Conservation (phyloP, 2,329 filamentous ascomycete genomes). For the Epicoccum nigrum region DNA sequence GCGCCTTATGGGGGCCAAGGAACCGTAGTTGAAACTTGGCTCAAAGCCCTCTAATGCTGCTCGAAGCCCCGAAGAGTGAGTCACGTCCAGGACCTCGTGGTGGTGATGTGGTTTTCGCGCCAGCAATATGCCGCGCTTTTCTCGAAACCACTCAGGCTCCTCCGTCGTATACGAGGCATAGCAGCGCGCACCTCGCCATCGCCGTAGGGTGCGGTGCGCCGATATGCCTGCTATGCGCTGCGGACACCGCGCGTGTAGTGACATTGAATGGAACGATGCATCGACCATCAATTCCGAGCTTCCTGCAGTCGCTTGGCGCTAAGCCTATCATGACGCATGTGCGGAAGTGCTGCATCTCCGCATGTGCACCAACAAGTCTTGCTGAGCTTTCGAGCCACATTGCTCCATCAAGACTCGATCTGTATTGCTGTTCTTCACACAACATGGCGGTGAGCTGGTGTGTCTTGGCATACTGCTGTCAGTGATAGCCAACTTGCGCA, state of each 20-base stretch:
- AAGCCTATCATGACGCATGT: constrained; percentile 14
- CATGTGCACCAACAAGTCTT: background rate
- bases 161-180: constrained; percentile 18
- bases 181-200: constrained; percentile 17
- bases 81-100: constrained; percentile 64
- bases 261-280: constrained; percentile 23
- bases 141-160: constrained; percentile 34
- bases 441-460: constrained; percentile 15
- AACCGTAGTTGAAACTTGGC: background rate
- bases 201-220: constrained; percentile 24
- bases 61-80: constrained; percentile 65
- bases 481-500: background rate
- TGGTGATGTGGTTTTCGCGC: constrained; percentile 56
- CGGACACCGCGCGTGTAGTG: constrained; percentile 23
- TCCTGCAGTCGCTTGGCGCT: constrained; percentile 5
- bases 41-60: constrained; percentile 40
- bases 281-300: background rate
- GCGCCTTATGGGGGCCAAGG: constrained; percentile 13
- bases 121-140: constrained; percentile 49
- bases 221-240: constrained; percentile 18
- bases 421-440: background rate
- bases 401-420: background rate
- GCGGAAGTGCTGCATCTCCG: constrained; percentile 6
- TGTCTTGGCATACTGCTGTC: constrained; percentile 5
- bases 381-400: background rate